Percentiles rank a stretch among this genome's conserved stretches.
phyloP scores from a whole-genome alignment of 2,329 filamentous ascomycete species.

The Emergomyces pasteurianus region DNA sequence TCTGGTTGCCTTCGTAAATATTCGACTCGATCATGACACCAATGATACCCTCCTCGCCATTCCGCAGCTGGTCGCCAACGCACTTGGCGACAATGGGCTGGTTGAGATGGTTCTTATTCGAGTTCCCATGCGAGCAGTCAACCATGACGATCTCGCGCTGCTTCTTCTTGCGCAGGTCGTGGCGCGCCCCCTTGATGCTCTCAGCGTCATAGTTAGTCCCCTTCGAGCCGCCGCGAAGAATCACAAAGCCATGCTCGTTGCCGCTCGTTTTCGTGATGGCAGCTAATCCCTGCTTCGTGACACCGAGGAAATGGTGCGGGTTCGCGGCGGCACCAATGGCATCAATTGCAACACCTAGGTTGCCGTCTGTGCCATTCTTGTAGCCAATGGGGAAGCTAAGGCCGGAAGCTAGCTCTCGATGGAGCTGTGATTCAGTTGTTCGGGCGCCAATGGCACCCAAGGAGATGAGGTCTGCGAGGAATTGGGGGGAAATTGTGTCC shows the following conservation, averaged over 20 bases:
- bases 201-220: conserved; percentile 90
- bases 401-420: conserved; percentile 89
- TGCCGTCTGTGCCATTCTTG: conserved; percentile 98
- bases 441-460: conserved; percentile 91
- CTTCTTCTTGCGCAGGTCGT: conserved; percentile 67
- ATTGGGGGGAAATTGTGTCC: conserved; percentile 96
- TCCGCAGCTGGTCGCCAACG: conserved; percentile 72
- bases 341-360: conserved; percentile 81
- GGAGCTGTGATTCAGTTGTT: conserved; percentile 92
- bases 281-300: conserved; percentile 92
- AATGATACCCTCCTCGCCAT: conserved; percentile 77
- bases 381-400: conserved; percentile 96
- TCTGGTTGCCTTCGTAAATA: conserved; percentile 82
- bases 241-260: conserved; percentile 96
- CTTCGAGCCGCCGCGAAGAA: conserved; percentile 79
- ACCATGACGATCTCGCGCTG: conserved; percentile 90
- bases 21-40: conserved; percentile 99
- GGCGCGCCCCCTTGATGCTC: conserved; percentile 67
- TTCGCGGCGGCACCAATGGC: conserved; percentile 64
- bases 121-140: conserved; percentile 97
- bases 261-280: conserved; percentile 88
- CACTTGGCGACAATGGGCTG: conserved; percentile 83
- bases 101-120: conserved; percentile 93
- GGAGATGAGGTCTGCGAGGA: conserved; percentile 89
- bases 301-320: conserved; percentile 90